A percentile compares a stretch with the other conserved stretches of the same genome.
These are phyloP conservation scores for Psilocybe cyanescens DNA, from an alignment of 768 basidiomycete genomes.

Conservation along the genomic window DNA sequence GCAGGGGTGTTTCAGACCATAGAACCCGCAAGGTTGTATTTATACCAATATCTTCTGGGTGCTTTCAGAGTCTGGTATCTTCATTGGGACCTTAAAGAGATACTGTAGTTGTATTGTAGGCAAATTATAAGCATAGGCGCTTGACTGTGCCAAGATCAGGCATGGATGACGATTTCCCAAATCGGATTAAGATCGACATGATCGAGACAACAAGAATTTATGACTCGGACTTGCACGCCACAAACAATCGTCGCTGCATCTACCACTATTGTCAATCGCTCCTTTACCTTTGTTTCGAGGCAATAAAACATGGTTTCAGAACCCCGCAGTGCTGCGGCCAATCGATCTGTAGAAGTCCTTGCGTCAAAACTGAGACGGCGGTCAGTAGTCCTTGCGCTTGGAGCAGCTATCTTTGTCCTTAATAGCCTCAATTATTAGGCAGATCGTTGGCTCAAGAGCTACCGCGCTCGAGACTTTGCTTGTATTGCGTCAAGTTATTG, in stretches of 20 bases:
- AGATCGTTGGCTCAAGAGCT: constrained; percentile 88
- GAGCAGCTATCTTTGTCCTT: constrained; percentile 10
- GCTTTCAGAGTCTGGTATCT: too few relatives aligned
- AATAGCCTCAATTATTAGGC: constrained; percentile 50
- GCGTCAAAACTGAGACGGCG: constrained; percentile 73
- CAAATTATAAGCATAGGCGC: background rate
- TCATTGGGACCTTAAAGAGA: background rate
- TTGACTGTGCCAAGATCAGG: background rate
- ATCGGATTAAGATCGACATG: constrained; percentile 23
- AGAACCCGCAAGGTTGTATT: too few relatives aligned
- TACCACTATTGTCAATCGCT: background rate
- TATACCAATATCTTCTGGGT: too few relatives aligned
- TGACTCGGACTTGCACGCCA: constrained; percentile 20
- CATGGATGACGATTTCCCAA: constrained; percentile 13
- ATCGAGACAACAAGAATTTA: constrained; percentile 24
- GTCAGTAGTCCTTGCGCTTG: constrained; percentile 45
- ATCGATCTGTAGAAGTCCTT: constrained; percentile 68
- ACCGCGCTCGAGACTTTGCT: constrained; percentile 90
- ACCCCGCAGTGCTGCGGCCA: constrained; percentile 41
- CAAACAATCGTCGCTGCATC: background rate
- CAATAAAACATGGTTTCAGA: constrained; percentile 44
- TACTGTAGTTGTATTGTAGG: too few relatives aligned
- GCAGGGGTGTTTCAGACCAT: too few relatives aligned
- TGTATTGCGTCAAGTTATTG: constrained; percentile 87
- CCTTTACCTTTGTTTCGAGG: background rate